Evolutionary conservation across 768 basidiomycete genomes (phyloP), one percentile per base, ranked within the genome.

Genomic region (Rhodotorula kratochvilovae): DNA sequence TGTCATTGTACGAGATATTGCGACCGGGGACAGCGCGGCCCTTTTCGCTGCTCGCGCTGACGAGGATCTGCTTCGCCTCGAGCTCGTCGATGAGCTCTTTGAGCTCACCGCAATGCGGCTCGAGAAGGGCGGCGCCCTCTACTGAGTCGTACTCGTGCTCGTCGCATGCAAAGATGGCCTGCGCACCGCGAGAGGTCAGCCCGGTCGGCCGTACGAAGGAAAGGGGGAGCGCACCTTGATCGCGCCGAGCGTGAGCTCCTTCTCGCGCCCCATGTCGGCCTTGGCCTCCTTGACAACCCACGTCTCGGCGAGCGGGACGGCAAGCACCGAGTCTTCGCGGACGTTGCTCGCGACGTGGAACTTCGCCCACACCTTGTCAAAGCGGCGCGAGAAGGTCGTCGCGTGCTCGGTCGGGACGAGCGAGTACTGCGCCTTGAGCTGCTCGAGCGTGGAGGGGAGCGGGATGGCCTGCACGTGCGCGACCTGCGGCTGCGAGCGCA

Each of bases 281-380:
- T 42, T 29, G 11, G 17, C 36, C 46, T 8, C 16, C 16, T 51
- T 43, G 15, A 15, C 21, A 15, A 19, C 23, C 50, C 25, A 36
- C 15, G n/a, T 5, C 13, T 54, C 55, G 5, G 57, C 48, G 51
- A 63, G 29, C 16, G 64, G 50, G 10, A 31, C 36, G 2, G 31
- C 31, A 0, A 61, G 61, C 13, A 48, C 43, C 78, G 91, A 90
- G 75, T 91, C 90, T 2, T 89, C 87, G 25, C 83, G 78, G 2
- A 84, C 83, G 74, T 84, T 88, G 87, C 88, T 91, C 80, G 91
- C 83, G 77, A 89, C 89, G 70, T 90, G 89, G 85, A 86, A 90
- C 33, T 45, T 45, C 10, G 42, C 25, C 71, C 67, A 64, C 51
- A 58, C 50, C 42, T 62, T 56, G 31, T 65, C 56, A 63, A 61